Percentiles rank a stretch among this genome's conserved stretches.
phyloP scores from a whole-genome alignment of 306 rosid genomes.

The Citrullus amarus region DNA sequence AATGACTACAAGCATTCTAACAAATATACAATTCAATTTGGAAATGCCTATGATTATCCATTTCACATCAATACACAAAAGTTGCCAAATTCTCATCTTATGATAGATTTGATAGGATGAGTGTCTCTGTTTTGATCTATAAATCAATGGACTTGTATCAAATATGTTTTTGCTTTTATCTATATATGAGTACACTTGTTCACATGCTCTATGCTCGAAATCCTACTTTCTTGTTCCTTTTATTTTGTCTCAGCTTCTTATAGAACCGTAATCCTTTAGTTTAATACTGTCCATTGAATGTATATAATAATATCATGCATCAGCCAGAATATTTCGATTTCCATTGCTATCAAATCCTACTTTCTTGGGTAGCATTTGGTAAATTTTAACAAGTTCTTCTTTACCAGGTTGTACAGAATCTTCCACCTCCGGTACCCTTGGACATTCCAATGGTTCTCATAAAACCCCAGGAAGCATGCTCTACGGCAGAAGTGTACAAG shows the following conservation, averaged over 20 bases:
- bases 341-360: not conserved
- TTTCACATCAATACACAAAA: not conserved
- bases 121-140: not conserved
- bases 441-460: slow-evolving; percentile 91
- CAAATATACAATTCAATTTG: not conserved
- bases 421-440: slow-evolving; percentile 52
- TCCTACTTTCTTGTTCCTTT: not conserved
- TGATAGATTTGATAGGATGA: slow-evolving; percentile 4
- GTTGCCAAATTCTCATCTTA: not conserved
- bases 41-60: not conserved
- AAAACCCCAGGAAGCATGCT: slow-evolving; percentile 83
- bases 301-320: not conserved
- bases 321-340: not conserved
- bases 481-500: slow-evolving; percentile 94
- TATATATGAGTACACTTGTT: not conserved
- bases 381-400: slow-evolving; percentile 14
- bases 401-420: slow-evolving; percentile 62
- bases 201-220: not conserved
- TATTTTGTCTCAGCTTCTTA: not conserved
- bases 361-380: not conserved
- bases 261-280: not conserved
- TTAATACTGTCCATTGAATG: not conserved
- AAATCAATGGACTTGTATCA: not conserved
- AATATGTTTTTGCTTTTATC: not conserved
- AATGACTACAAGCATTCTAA: not conserved